Base-by-base conservation (phyloP, 2,329 filamentous ascomycete species). In the Calonectria leucothoes region DNA sequence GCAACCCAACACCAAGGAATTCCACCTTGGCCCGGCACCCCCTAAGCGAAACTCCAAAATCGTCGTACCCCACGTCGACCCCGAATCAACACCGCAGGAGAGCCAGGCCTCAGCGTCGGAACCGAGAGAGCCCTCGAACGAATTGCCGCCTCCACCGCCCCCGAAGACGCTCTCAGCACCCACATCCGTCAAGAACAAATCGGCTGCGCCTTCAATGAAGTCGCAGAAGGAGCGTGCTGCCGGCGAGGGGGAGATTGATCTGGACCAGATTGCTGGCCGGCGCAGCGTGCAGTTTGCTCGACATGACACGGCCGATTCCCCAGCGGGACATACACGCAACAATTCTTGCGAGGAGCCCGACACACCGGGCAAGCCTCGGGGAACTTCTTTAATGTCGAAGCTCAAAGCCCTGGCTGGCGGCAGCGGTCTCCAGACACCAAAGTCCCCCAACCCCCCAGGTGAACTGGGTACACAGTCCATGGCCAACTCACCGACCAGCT, bases 201-300 rank as follows among this genome's bases (percentile, higher is more conserved):
- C 78, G 14, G 70, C 76, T 6, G 71, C 79, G 12, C 66, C 77
- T 52, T 79, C 79, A 4, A 78, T 71, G 67, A 78, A 75, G 49
- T 78, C 79, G 14, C 73, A 73, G 29, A 77, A 77, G 52, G 77
- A 80, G 6, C 69, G 77, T 70, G 72, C 71, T 35, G 70, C 76
- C 31, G 75, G 72, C 42, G 77, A 79, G 33, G 75, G 76, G 61
- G 78, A 80, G 39, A 77, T 72, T 66, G 76, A 75, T 49, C 76
- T 76, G 66, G 76, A 71, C 64, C 73, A 68, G 37, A 52, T 73
- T 23, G 69, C 76, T 59, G 80, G 77, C 11, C 80, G 82, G 49
- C 90, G 91, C 70, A 96, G 93, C 81, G 94, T 97, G 4, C 94
- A 97, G 78, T 97, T 97, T 81, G 91, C 90, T 3, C 89, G 91